Evolutionary conservation across 805 yeast genomes (phyloP).

Genomic region (Saccharomycodes ludwigii): DNA sequence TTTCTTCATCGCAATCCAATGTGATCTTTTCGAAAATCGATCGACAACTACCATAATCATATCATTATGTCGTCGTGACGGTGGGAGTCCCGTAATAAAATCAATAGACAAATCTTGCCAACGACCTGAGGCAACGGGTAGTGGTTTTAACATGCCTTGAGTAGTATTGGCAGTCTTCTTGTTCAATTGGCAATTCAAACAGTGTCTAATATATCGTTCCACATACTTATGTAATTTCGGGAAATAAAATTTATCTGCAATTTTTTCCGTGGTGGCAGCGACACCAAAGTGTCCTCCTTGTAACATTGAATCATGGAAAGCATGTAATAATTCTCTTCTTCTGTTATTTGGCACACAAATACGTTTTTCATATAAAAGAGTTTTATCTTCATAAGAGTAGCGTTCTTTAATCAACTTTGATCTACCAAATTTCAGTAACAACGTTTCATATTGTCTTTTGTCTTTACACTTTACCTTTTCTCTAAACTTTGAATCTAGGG

Average conservation of each 20-base stretch:
- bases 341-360: too few species aligned
- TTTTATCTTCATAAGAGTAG: too few species aligned
- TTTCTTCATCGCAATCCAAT: constrained; percentile 8
- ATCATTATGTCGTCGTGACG: neutral
- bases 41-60: constrained; percentile 11
- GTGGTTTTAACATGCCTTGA: constrained; percentile 8
- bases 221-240: constrained; percentile 1
- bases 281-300: constrained; percentile 8
- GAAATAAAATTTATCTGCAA: constrained; percentile 5
- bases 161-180: constrained; percentile 1
- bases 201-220: constrained; percentile 1
- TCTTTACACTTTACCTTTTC: too few species aligned
- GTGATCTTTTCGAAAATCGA: constrained; percentile 9
- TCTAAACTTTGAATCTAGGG: too few species aligned
- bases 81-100: constrained; percentile 10
- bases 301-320: too few species aligned
- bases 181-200: constrained; percentile 6
- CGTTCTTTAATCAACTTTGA: too few species aligned
- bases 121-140: constrained; percentile 8
- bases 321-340: too few species aligned
- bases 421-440: too few species aligned
- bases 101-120: constrained; percentile 12
- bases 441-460: too few species aligned
- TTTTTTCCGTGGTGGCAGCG: constrained; percentile 4
- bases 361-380: too few species aligned